Conservation (phyloP, 768 basidiomycete species). For the Strobilomyces echinocephalus region DNA sequence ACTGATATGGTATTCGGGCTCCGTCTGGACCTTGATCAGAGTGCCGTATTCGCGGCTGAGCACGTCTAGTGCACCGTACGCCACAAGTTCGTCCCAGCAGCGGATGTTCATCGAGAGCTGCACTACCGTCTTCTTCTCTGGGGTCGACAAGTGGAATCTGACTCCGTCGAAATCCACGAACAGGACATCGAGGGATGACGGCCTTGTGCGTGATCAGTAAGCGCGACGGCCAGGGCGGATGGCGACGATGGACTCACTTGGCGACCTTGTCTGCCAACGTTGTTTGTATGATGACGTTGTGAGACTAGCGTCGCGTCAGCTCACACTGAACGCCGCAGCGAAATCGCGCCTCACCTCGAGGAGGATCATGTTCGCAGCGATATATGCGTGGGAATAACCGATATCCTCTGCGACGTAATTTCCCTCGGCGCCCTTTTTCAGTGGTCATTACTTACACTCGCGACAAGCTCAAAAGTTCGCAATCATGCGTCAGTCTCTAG, state of each 20-base stretch:
- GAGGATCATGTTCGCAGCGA: constrained; percentile 58
- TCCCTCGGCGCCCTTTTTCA: constrained; percentile 22
- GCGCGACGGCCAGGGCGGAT: constrained; percentile 2
- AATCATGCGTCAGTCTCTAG: constrained; percentile 25
- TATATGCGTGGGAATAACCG: constrained; percentile 27
- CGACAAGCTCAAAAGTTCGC: constrained; percentile 12
- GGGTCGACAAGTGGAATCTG: constrained; percentile 88
- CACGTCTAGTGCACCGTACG: constrained; percentile 79
- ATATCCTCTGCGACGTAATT: constrained; percentile 17
- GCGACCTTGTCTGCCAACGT: constrained; percentile 80
- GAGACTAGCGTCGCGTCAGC: constrained; percentile 49
- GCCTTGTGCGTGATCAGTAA: constrained; percentile 46
- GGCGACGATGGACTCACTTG: constrained; percentile 56
- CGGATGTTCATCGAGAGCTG: constrained; percentile 94
- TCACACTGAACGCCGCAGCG: neutral
- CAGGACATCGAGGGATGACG: constrained; percentile 85
- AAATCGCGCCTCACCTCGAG: constrained; percentile 56
- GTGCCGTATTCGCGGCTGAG: constrained; percentile 80
- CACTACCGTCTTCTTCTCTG: constrained; percentile 74
- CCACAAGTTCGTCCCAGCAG: constrained; percentile 91
- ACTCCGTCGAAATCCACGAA: constrained; percentile 99
- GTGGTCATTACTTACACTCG: constrained; percentile 1
- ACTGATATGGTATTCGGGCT: constrained; percentile 87
- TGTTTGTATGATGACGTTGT: constrained; percentile 90
- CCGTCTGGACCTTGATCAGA: constrained; percentile 60